Evolutionary conservation across 1,139 yeast genomes (phyloP).

Genomic region (Citeromyces hawaiiensis): DNA sequence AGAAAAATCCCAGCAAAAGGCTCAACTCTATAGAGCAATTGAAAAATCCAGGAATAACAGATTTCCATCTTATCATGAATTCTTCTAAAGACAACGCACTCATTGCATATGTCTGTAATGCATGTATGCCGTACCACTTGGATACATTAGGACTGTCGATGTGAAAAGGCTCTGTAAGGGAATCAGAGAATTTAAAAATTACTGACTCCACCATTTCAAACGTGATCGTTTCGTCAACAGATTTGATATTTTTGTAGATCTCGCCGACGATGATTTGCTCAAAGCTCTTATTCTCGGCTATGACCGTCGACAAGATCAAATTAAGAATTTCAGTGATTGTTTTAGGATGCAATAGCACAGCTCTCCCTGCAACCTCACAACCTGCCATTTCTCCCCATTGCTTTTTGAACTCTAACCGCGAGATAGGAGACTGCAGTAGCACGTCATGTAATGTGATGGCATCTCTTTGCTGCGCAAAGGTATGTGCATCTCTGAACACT

Average conservation of each 20-base stretch:
- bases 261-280: not conserved
- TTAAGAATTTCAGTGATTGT: conserved; percentile 24
- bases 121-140: conserved; percentile 46
- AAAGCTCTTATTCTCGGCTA: conserved; percentile 22
- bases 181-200: conserved; percentile 28
- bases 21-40: conserved; percentile 14
- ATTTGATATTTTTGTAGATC: not conserved
- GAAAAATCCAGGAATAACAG: conserved; percentile 35
- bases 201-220: conserved; percentile 29
- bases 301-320: conserved; percentile 33
- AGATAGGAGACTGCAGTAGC: conserved; percentile 36
- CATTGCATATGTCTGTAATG: conserved; percentile 25
- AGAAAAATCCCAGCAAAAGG: conserved; percentile 21
- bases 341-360: conserved; percentile 22
- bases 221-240: conserved; percentile 8
- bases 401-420: conserved; percentile 35
- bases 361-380: conserved; percentile 26
- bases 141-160: conserved; percentile 30
- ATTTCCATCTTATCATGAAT: conserved; percentile 49
- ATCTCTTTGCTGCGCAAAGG: not conserved
- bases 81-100: conserved; percentile 21
- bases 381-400: conserved; percentile 50
- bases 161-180: conserved; percentile 13
- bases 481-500: conserved; percentile 15
- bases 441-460: conserved; percentile 22